A percentile compares a stretch with the other conserved stretches of the same genome.
Conservation (phyloP, 192 early-diverging fungal species). For the Coemansia sp. region DNA sequence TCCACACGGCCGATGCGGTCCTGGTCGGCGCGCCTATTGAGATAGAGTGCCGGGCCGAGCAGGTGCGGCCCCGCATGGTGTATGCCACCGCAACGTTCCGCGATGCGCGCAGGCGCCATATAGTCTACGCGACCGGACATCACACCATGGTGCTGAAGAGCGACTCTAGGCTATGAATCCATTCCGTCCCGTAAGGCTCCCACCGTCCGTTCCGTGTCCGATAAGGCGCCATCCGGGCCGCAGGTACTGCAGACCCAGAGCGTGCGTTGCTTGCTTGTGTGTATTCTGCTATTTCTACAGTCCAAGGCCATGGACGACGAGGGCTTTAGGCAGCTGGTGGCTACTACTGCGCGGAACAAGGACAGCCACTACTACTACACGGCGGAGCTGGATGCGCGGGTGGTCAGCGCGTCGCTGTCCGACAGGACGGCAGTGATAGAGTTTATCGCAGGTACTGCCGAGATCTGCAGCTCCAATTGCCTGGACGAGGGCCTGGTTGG, state of each 20-base stretch:
- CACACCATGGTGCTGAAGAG: conserved; percentile 6
- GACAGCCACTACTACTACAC: conserved; percentile 39
- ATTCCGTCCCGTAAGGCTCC: too few relatives aligned
- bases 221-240: too few relatives aligned
- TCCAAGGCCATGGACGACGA: background rate
- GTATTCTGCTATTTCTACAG: too few relatives aligned
- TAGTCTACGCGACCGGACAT: conserved; percentile 15
- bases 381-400: conserved; percentile 2
- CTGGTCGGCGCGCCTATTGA: conserved; percentile 8
- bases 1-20: conserved; percentile 13
- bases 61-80: conserved; percentile 13
- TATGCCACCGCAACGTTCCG: conserved; percentile 23
- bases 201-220: too few relatives aligned
- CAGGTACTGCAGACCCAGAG: too few relatives aligned
- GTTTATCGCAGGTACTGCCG: background rate
- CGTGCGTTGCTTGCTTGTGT: too few relatives aligned
- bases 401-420: conserved; percentile 5
- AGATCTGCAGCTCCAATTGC: conserved; percentile 6
- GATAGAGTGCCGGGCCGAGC: conserved; percentile 20
- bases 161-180: background rate
- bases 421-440: conserved; percentile 2
- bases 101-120: conserved; percentile 4
- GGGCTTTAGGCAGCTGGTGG: conserved; percentile 3
- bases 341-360: conserved; percentile 2
- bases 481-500: conserved; percentile 33